These are phyloP conservation scores for Septoria linicola DNA, from an alignment of 2,329 filamentous ascomycete genomes.

Conservation along the genomic window DNA sequence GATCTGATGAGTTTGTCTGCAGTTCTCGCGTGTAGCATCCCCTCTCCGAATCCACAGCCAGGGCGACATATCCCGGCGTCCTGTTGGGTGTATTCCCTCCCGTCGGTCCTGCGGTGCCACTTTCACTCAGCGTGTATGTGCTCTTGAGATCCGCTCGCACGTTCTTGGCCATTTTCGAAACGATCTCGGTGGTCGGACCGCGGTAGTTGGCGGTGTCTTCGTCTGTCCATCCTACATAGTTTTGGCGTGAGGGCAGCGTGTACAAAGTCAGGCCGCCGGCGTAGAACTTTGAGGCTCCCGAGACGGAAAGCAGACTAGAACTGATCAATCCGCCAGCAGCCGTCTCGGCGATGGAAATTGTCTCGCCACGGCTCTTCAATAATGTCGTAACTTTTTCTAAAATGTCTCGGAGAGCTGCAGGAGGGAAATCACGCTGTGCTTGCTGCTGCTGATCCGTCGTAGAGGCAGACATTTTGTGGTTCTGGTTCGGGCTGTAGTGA, in stretches of 20 bases:
- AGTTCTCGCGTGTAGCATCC: conserved; percentile 56
- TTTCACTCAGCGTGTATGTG: conserved; percentile 60
- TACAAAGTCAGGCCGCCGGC: conserved; percentile 63
- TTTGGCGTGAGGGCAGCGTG: conserved; percentile 57
- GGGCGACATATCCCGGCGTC: conserved; percentile 62
- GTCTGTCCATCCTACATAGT: conserved; percentile 62
- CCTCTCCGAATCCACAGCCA: conserved; percentile 58
- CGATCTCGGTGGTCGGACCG: conserved; percentile 61
- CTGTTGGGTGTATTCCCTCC: conserved; percentile 58
- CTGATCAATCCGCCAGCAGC: conserved; percentile 64
- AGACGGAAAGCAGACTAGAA: conserved; percentile 56
- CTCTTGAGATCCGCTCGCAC: conserved; percentile 55
- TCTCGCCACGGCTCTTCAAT: conserved; percentile 57
- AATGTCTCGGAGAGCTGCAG: conserved; percentile 44
- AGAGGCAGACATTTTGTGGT: background rate
- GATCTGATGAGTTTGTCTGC: conserved; percentile 56
- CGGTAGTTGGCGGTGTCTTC: conserved; percentile 53
- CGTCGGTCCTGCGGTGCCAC: conserved; percentile 64
- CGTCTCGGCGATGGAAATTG: conserved; percentile 62
- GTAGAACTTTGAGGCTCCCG: conserved; percentile 60
- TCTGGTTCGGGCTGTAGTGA: background rate
- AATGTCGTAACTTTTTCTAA: conserved; percentile 53
- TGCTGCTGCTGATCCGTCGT: background rate
- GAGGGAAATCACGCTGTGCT: conserved; percentile 39
- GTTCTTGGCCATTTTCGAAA: conserved; percentile 56